phyloP scores from a whole-genome alignment of 1,284 basidiomycete genomes.

The Trichosporon sp. region DNA sequence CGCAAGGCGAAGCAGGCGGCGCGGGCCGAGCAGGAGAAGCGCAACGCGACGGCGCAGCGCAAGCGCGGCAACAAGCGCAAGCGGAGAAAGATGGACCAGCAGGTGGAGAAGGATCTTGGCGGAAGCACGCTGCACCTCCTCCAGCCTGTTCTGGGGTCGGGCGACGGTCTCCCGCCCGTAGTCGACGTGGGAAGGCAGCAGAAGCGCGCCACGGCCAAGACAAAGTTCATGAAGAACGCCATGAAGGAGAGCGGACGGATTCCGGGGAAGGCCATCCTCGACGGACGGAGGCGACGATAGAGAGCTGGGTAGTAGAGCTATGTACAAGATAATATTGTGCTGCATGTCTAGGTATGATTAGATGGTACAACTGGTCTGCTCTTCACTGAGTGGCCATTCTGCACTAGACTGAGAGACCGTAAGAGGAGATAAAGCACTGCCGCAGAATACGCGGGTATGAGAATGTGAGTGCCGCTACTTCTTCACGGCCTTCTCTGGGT shows the following conservation, averaged over 20 bases:
- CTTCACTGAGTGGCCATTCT: background rate
- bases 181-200: conserved; percentile 12
- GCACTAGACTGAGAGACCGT: too few relatives aligned
- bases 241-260: conserved; percentile 33
- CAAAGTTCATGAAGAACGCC: conserved; percentile 29
- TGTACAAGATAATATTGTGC: background rate
- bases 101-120: conserved; percentile 4
- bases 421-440: too few relatives aligned
- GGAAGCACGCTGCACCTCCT: conserved; percentile 24
- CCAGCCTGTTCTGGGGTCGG: conserved; percentile 14
- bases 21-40: background rate
- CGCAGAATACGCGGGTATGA: too few relatives aligned
- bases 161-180: conserved; percentile 25
- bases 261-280: conserved; percentile 26
- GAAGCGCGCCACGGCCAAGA: conserved; percentile 7
- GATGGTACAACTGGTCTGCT: background rate
- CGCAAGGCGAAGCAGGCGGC: background rate
- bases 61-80: conserved; percentile 9
- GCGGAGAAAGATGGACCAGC: conserved; percentile 12
- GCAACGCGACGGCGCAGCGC: conserved; percentile 4
- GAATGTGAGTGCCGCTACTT: too few relatives aligned
- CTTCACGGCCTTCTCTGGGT: conserved; percentile 18
- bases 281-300: conserved; percentile 24
- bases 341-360: background rate
- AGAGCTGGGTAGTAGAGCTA: background rate